Evolutionary conservation across 192 early-diverging fungal genomes (phyloP).

Genomic region (Mortierella hygrophila): DNA sequence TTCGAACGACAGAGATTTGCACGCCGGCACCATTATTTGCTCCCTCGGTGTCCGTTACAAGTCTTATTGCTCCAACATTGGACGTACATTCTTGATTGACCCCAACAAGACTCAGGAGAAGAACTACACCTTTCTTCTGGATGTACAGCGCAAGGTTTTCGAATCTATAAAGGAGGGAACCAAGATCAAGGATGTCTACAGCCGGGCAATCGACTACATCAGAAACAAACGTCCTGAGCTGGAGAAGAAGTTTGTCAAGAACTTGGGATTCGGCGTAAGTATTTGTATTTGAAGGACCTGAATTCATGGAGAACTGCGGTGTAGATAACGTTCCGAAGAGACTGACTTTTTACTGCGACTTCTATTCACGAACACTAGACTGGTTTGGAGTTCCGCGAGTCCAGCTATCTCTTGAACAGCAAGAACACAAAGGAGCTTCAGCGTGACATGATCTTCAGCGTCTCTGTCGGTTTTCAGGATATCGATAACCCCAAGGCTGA

Average conservation of each 20-base stretch:
- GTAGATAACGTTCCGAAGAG: not conserved
- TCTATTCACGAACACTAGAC: conserved; percentile 64
- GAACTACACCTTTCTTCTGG: conserved; percentile 93
- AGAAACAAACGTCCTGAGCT: conserved; percentile 87
- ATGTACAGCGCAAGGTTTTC: conserved; percentile 84
- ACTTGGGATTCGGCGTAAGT: conserved; percentile 84
- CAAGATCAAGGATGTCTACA: conserved; percentile 84
- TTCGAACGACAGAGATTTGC: conserved; percentile 80
- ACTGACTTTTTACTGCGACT: not conserved
- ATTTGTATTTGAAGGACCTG: not conserved
- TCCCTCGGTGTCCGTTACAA: conserved; percentile 95
- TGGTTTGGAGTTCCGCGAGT: conserved; percentile 95
- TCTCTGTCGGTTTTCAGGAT: conserved; percentile 89
- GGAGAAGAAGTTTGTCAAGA: conserved; percentile 87
- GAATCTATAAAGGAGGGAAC: conserved; percentile 79
- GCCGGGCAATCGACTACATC: conserved; percentile 76
- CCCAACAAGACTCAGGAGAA: conserved; percentile 92
- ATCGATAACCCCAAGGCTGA: conserved; percentile 79
- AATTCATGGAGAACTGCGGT: not conserved
- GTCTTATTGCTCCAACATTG: conserved; percentile 95
- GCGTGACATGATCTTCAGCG: conserved; percentile 87
- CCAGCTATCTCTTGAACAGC: conserved; percentile 79
- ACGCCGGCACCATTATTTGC: conserved; percentile 92
- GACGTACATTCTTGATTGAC: conserved; percentile 93
- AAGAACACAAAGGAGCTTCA: conserved; percentile 78